Percentiles rank a stretch among this genome's conserved stretches.
phyloP scores from a whole-genome alignment of 2,329 filamentous ascomycete species.

The Nemania sp. region DNA sequence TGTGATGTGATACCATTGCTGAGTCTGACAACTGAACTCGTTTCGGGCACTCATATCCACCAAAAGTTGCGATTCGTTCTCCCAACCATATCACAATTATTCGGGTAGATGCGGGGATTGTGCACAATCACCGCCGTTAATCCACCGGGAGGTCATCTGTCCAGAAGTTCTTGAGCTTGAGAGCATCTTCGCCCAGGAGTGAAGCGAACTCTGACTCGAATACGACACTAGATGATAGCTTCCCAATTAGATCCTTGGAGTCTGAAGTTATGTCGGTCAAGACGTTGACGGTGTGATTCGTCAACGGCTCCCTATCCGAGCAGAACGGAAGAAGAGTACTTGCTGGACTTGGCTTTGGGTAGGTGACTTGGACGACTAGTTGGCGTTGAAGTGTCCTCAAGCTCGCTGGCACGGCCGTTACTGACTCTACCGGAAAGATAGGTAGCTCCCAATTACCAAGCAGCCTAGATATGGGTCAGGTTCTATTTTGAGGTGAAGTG shows the following conservation, averaged over 20 bases:
- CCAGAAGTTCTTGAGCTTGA: slow-evolving; percentile 37
- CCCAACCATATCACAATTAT: neutral
- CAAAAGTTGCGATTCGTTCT: too few species aligned
- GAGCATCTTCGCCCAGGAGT: slow-evolving; percentile 36
- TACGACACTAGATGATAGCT: slow-evolving; percentile 26
- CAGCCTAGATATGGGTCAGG: slow-evolving; percentile 38
- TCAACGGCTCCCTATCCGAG: slow-evolving; percentile 32
- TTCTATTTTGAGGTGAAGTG: neutral
- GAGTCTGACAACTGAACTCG: too few species aligned
- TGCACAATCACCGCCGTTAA: neutral
- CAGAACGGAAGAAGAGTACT: slow-evolving; percentile 42
- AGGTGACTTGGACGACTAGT: slow-evolving; percentile 22
- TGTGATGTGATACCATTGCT: too few species aligned
- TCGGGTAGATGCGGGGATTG: neutral
- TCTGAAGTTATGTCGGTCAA: slow-evolving; percentile 39
- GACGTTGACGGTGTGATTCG: slow-evolving; percentile 38
- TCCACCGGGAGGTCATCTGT: slow-evolving; percentile 36
- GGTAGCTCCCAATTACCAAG: slow-evolving; percentile 42
- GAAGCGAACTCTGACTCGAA: slow-evolving; percentile 31
- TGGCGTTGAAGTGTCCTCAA: slow-evolving; percentile 45
- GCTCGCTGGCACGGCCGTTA: slow-evolving; percentile 41
- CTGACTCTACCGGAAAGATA: slow-evolving; percentile 47
- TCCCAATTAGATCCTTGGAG: slow-evolving; percentile 38
- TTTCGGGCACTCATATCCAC: too few species aligned
- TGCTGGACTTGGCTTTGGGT: slow-evolving; percentile 26